Evolutionary conservation across 2,329 filamentous ascomycete genomes (phyloP), one percentile per base, ranked within the genome.

Genomic region (Diaporthe citri): DNA sequence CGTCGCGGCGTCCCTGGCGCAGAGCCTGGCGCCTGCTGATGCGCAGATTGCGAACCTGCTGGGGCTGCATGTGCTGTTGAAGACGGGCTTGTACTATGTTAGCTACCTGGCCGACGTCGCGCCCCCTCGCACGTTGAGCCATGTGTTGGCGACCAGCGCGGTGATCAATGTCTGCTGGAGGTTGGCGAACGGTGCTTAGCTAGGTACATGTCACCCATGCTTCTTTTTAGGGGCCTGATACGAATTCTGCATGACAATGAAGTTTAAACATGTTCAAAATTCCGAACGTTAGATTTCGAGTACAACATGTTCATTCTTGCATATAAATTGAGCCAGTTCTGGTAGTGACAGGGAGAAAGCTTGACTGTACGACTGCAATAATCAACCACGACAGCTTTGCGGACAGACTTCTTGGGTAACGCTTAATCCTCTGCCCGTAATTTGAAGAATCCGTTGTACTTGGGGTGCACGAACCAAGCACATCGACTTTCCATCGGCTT

Each of bases 1-100:
- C n/a, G 46, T 74, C 9, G 73, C 73, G 34, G 73, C 73, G 51
- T 41, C 73, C 15, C 67, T 74, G 43, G 69, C 56, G 28, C 73
- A 74, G 57, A 71, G 67, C 28, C 46, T 74, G 10, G 73, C 73
- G 12, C 73, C 73, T 7, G 67, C 46, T 13, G 73, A 74, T 22
- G 3, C 56, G 28, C 55, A 74, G 48, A 74, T 72, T 25, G 43
- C 34, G 15, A 74, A 71, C 17, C n/a, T 74, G 67, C 34, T 74
- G 31, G 73, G 73, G 34, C 20, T 74, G 34, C 73, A 74, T 48
- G 66, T 74, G 2, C 20, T 74, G 43, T 22, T 74, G 39, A 74
- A 74, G 36, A 60, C 70, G 25, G 73, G 56, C n/a, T 46, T 74
- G 41, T 74, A 64, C 39, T 74, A 74, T 39, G 36, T 43, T 22